phyloP scores from a whole-genome alignment of 441 rosid genomes.

The Adansonia gregorii region DNA sequence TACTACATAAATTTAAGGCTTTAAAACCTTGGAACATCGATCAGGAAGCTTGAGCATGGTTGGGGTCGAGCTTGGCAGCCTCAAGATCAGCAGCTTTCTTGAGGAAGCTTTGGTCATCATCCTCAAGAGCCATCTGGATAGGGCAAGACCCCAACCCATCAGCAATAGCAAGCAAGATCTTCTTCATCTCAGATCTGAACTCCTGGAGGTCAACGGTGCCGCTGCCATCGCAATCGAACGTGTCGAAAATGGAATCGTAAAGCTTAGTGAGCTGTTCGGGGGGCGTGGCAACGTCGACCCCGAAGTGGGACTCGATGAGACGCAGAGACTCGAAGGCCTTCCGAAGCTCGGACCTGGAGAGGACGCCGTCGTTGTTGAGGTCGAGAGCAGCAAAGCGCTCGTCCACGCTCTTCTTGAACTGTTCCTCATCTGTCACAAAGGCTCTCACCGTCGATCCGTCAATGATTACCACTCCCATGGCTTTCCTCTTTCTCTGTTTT shows the following conservation, averaged over 20 bases:
- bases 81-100: conserved; percentile 82
- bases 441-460: conserved; percentile 81
- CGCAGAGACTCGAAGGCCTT: conserved; percentile 78
- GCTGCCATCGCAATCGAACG: conserved; percentile 65
- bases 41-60: conserved; percentile 19
- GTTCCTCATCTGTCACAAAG: conserved; percentile 70
- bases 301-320: conserved; percentile 72
- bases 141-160: conserved; percentile 81
- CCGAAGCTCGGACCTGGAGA: conserved; percentile 74
- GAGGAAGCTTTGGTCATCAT: conserved; percentile 57
- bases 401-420: conserved; percentile 61
- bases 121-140: conserved; percentile 83
- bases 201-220: conserved; percentile 68
- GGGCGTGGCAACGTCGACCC: conserved; percentile 63
- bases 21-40: neutral
- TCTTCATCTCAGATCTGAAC: conserved; percentile 71
- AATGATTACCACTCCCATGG: conserved; percentile 73
- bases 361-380: conserved; percentile 73
- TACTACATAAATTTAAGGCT: neutral
- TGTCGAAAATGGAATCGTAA: conserved; percentile 78
- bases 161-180: conserved; percentile 82
- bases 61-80: conserved; percentile 59
- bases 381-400: conserved; percentile 61
- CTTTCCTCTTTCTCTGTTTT: neutral
- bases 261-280: conserved; percentile 64